Evolutionary conservation across 2,329 filamentous ascomycete genomes (phyloP).

Genomic region (Geosmithia putterillii): DNA sequence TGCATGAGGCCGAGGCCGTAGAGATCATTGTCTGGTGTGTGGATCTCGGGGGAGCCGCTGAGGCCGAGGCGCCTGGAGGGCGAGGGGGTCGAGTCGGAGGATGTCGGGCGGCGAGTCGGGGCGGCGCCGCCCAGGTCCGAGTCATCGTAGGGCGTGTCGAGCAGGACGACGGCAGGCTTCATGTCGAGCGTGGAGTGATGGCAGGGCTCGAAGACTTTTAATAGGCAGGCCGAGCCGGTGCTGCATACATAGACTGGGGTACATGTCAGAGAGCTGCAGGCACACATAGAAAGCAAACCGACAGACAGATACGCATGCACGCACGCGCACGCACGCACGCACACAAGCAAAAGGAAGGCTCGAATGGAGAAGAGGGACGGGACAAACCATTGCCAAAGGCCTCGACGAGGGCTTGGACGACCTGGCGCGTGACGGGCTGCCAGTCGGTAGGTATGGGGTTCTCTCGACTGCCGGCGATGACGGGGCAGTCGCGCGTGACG

Average conservation of each 20-base stretch:
- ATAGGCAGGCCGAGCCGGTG: constrained; percentile 38
- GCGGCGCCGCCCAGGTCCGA: constrained; percentile 21
- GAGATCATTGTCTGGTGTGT: constrained; percentile 32
- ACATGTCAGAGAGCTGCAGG: constrained; percentile 1
- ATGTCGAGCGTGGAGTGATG: constrained; percentile 38
- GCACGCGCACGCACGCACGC: no score
- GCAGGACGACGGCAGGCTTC: constrained; percentile 43
- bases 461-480: constrained; percentile 16
- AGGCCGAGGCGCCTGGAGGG: constrained; percentile 4
- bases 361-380: no score
- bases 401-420: constrained; percentile 36
- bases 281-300: constrained; percentile 1
- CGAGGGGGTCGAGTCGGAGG: constrained; percentile 7
- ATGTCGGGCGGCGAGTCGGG: constrained; percentile 1
- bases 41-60: constrained; percentile 25
- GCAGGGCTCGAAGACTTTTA: constrained; percentile 39
- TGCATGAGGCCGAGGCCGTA: constrained; percentile 44
- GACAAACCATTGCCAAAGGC: constrained; percentile 40
- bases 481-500: constrained; percentile 32
- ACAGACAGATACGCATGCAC: no score
- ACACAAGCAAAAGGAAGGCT: no score
- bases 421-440: constrained; percentile 27
- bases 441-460: constrained; percentile 12
- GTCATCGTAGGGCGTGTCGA: constrained; percentile 43
- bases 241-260: constrained; percentile 39